phyloP scores from a whole-genome alignment of 305 asterid species.

The Coffea humblotiana region DNA sequence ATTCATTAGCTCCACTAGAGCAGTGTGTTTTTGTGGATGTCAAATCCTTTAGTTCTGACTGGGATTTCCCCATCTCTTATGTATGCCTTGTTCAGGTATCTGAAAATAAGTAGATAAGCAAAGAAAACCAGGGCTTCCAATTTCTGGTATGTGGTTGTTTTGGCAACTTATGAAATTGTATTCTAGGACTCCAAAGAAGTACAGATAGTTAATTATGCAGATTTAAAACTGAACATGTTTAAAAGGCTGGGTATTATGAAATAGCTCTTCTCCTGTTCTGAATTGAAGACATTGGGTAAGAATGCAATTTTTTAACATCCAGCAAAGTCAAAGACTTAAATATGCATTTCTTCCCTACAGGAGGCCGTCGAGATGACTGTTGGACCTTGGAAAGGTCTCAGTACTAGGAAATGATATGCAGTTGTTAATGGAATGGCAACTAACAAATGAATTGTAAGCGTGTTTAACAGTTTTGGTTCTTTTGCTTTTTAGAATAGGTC shows the following conservation, averaged over 20 bases:
- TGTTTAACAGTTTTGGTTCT: neutral
- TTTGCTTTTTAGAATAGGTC: neutral
- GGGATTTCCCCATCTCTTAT: neutral
- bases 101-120: neutral
- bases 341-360: neutral
- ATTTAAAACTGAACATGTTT: no score
- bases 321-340: neutral
- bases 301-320: neutral
- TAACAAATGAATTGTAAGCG: neutral
- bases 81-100: neutral
- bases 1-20: neutral
- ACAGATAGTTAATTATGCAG: neutral
- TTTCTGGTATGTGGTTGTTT: neutral
- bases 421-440: neutral
- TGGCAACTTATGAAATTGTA: neutral
- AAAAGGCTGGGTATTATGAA: neutral
- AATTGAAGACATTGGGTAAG: neutral
- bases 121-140: neutral
- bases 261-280: neutral
- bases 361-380: neutral
- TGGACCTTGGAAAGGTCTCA: neutral
- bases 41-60: neutral
- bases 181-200: neutral
- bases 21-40: neutral
- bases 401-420: neutral